Percentiles rank a stretch among this genome's conserved stretches.
These are phyloP conservation scores for Kodamaea neixiangensis DNA, from an alignment of 805 yeast genomes.

Conservation along the genomic window DNA sequence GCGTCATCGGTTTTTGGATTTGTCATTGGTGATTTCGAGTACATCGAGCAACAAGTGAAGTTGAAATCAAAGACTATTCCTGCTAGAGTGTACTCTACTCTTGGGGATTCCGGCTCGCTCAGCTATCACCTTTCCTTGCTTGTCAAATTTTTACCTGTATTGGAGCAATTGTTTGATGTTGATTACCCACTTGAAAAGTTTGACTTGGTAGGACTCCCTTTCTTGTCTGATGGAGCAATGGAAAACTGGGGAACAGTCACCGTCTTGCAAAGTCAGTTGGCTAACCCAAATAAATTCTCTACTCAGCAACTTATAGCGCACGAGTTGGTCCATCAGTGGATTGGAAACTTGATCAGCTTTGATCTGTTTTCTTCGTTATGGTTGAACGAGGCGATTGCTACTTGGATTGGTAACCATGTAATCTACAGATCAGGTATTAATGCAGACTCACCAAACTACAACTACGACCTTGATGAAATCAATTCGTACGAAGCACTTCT, in stretches of 20 bases:
- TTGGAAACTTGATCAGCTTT: slow-evolving; percentile 68
- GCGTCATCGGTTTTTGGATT: slow-evolving; percentile 67
- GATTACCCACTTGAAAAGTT: slow-evolving; percentile 62
- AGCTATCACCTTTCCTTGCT: slow-evolving; percentile 53
- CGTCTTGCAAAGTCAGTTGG: slow-evolving; percentile 52
- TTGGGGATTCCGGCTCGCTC: slow-evolving; percentile 51
- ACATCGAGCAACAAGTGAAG: slow-evolving; percentile 31
- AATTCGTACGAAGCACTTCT: slow-evolving; percentile 30
- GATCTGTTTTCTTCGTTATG: slow-evolving; percentile 44
- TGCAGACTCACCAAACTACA: slow-evolving; percentile 8
- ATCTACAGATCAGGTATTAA: slow-evolving; percentile 27
- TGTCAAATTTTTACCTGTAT: slow-evolving; percentile 46
- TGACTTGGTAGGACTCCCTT: slow-evolving; percentile 70
- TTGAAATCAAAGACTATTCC: not conserved
- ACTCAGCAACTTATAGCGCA: slow-evolving; percentile 64
- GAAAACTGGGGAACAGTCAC: slow-evolving; percentile 77
- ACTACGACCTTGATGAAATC: slow-evolving; percentile 15
- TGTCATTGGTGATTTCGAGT: slow-evolving; percentile 67
- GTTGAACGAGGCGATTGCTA: slow-evolving; percentile 80
- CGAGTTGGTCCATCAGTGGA: slow-evolving; percentile 79
- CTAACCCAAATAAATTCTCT: slow-evolving; percentile 19
- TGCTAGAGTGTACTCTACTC: slow-evolving; percentile 52
- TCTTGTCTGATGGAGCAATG: slow-evolving; percentile 75
- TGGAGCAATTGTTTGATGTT: slow-evolving; percentile 46
- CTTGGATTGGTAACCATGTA: slow-evolving; percentile 61